Percentiles rank a stretch among this genome's conserved stretches.
phyloP scores from a whole-genome alignment of 441 rosid species.

The Populus hybrid region DNA sequence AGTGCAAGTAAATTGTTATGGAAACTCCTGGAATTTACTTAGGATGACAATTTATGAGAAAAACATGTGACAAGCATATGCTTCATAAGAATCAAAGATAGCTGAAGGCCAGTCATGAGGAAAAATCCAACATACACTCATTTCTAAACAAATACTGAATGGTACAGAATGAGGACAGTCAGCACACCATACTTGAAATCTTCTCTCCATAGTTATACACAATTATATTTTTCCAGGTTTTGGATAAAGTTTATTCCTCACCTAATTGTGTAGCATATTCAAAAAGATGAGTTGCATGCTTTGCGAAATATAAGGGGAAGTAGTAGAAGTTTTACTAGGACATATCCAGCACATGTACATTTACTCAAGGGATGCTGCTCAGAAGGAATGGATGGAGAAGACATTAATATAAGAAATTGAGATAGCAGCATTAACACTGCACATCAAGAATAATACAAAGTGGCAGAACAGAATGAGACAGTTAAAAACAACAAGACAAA shows the following conservation, averaged over 20 bases:
- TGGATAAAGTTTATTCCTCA: neutral
- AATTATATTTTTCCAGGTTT: neutral
- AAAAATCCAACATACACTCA: neutral
- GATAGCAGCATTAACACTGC: neutral
- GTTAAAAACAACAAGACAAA: neutral
- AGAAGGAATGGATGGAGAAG: neutral
- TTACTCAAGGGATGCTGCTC: neutral
- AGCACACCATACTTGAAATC: neutral
- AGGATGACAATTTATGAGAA: neutral
- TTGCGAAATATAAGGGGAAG: neutral
- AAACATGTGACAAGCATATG: neutral
- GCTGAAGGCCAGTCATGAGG: neutral
- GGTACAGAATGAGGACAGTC: neutral
- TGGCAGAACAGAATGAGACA: slow-evolving; percentile 2
- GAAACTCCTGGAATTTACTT: neutral
- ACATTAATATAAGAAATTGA: neutral
- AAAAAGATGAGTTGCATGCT: neutral
- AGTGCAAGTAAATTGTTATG: neutral
- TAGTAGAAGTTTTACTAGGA: neutral
- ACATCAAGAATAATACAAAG: neutral
- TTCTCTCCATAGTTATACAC: neutral
- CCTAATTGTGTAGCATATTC: neutral
- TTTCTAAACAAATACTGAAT: neutral
- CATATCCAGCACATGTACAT: neutral
- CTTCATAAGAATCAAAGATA: neutral